phyloP scores from a whole-genome alignment of 2,329 filamentous ascomycete genomes.

The Colletotrichum chrysophilum region DNA sequence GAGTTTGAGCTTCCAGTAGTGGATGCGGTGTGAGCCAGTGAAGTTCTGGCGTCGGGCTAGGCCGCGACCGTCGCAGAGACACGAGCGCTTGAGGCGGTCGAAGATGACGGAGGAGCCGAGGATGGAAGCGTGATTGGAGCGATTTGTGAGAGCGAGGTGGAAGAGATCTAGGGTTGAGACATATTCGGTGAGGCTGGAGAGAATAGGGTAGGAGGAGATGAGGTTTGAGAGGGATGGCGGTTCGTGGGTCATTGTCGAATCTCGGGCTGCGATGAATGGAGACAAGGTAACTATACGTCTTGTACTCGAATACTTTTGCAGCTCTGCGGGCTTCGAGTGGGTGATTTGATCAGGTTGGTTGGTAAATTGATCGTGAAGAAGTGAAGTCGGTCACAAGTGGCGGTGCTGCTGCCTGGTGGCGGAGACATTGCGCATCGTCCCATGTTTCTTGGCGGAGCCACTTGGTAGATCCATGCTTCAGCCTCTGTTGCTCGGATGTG shows the following conservation, averaged over 20 bases:
- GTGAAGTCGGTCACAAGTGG: background rate
- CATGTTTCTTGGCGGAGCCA: background rate
- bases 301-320: rapidly evolving
- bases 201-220: conserved; percentile 3
- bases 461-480: background rate
- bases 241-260: background rate
- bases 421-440: background rate
- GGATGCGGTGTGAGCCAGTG: background rate
- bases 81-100: background rate
- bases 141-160: conserved; percentile 2
- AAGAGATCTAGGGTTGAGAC: conserved; percentile 8
- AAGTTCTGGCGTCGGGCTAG: background rate
- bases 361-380: background rate
- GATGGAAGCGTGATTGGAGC: background rate
- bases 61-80: conserved; percentile 18
- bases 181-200: background rate
- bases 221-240: background rate
- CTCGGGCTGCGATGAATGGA: background rate
- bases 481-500: background rate
- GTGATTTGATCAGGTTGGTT: background rate
- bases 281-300: rapidly evolving
- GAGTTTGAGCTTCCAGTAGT: background rate
- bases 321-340: background rate
- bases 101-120: conserved; percentile 1
- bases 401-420: background rate